Conservation (phyloP, 768 basidiomycete genomes). For the Leccinum incarnatum region DNA sequence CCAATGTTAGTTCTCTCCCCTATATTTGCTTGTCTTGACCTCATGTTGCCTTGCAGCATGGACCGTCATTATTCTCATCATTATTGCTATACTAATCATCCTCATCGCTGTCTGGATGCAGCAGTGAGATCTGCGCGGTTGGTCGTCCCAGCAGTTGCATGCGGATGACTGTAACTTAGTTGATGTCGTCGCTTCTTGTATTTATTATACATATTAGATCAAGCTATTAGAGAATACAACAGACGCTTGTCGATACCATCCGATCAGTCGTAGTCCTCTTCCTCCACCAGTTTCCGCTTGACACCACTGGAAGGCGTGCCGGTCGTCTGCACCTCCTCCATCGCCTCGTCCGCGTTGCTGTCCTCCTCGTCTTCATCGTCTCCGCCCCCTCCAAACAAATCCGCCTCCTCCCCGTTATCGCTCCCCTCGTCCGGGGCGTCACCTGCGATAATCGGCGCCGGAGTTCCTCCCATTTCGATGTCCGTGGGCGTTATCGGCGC, state of each 20-base stretch:
- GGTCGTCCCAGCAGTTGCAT: neutral
- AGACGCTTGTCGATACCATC: slow-evolving; percentile 6
- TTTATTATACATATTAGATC: slow-evolving; percentile 31
- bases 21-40: slow-evolving; percentile 29
- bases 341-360: slow-evolving; percentile 53
- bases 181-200: slow-evolving; percentile 14
- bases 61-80: slow-evolving; percentile 37
- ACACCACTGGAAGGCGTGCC: slow-evolving; percentile 56
- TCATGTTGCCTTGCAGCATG: slow-evolving; percentile 33
- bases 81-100: slow-evolving; percentile 43
- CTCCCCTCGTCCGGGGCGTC: slow-evolving; percentile 60
- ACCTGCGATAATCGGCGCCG: slow-evolving; percentile 31
- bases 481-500: slow-evolving; percentile 55
- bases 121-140: slow-evolving; percentile 10
- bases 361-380: slow-evolving; percentile 69
- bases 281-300: slow-evolving; percentile 80
- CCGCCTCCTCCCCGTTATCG: slow-evolving; percentile 70
- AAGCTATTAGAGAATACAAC: slow-evolving; percentile 9
- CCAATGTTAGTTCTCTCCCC: slow-evolving; percentile 45
- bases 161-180: neutral
- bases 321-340: slow-evolving; percentile 72
- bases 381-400: slow-evolving; percentile 69
- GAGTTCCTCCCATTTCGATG: slow-evolving; percentile 48
- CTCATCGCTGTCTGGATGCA: slow-evolving; percentile 43
- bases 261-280: slow-evolving; percentile 77